A percentile compares a stretch with the other conserved stretches of the same genome.
These are phyloP conservation scores for Pilatotrama ljubarskyi DNA, from an alignment of 768 basidiomycete species.

Conservation along the genomic window DNA sequence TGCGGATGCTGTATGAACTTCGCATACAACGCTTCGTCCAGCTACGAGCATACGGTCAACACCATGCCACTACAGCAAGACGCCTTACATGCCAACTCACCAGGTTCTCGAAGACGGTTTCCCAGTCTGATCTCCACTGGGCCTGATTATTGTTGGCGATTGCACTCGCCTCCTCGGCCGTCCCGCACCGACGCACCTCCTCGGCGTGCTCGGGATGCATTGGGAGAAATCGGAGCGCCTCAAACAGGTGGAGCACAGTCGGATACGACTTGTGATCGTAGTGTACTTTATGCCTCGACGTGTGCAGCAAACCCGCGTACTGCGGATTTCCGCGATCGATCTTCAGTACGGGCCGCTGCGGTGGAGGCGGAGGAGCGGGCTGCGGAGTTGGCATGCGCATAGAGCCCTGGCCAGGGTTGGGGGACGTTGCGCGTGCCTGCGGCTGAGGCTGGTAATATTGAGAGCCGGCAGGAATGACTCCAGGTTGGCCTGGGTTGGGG, in stretches of 20 bases:
- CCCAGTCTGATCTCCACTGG: slow-evolving; percentile 58
- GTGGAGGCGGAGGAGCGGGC: slow-evolving; percentile 37
- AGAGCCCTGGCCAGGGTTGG: slow-evolving; percentile 6
- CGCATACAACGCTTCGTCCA: slow-evolving; percentile 64
- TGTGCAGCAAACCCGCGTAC: slow-evolving; percentile 58
- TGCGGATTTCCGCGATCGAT: slow-evolving; percentile 27
- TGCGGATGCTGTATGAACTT: slow-evolving; percentile 75
- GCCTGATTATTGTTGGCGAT: slow-evolving; percentile 33
- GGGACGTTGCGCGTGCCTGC: not conserved
- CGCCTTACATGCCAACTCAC: slow-evolving; percentile 43
- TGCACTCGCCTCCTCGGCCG: slow-evolving; percentile 39
- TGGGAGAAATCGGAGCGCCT: slow-evolving; percentile 69
- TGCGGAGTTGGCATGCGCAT: slow-evolving; percentile 20
- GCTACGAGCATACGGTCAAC: slow-evolving; percentile 38
- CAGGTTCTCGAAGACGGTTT: slow-evolving; percentile 43
- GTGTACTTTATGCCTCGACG: slow-evolving; percentile 62
- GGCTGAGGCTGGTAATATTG: slow-evolving; percentile 5
- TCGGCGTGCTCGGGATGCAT: slow-evolving; percentile 54
- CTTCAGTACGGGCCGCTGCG: slow-evolving; percentile 33
- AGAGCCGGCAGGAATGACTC: not conserved
- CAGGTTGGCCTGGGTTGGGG: not conserved
- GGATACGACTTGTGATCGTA: slow-evolving; percentile 59
- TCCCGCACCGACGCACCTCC: slow-evolving; percentile 47
- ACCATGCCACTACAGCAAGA: not conserved
- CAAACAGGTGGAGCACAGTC: slow-evolving; percentile 72